phyloP scores from a whole-genome alignment of 257 asterid genomes.

The Nicotiana tabacum region DNA sequence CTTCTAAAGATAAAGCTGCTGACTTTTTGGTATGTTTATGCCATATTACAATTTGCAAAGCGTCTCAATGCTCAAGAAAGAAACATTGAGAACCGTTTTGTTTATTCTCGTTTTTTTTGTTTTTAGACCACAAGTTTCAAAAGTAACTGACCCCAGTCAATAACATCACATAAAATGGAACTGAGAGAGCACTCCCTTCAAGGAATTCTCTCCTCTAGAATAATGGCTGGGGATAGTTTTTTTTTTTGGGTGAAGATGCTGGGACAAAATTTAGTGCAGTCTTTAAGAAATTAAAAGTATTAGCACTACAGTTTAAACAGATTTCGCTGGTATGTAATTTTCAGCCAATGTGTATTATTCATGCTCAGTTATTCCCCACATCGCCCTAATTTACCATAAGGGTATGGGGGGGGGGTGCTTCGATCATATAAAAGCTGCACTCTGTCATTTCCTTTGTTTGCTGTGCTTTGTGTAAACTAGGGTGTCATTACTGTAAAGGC shows the following conservation, averaged over 20 bases:
- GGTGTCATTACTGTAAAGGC: neutral
- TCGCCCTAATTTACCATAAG: neutral
- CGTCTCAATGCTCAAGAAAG: neutral
- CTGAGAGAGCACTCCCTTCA: too few species aligned
- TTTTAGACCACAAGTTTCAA: neutral
- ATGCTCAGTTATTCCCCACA: neutral
- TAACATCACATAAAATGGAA: too few species aligned
- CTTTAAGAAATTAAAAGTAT: too few species aligned
- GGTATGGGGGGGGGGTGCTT: neutral
- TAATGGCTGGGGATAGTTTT: too few species aligned
- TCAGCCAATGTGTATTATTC: neutral
- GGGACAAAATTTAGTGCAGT: too few species aligned
- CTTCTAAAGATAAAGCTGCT: constrained; percentile 37
- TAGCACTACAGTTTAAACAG: too few species aligned
- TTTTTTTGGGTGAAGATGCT: too few species aligned
- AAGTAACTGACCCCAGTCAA: too few species aligned
- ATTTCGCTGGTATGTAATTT: neutral
- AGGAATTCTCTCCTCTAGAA: too few species aligned
- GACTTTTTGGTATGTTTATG: constrained; percentile 53
- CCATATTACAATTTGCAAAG: neutral
- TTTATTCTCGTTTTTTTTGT: neutral
- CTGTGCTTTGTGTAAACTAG: neutral
- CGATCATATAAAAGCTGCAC: neutral
- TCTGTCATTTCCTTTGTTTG: neutral
- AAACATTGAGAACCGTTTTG: neutral